phyloP scores from a whole-genome alignment of 164 flowering plant genomes.

The Umbellularia californica region DNA sequence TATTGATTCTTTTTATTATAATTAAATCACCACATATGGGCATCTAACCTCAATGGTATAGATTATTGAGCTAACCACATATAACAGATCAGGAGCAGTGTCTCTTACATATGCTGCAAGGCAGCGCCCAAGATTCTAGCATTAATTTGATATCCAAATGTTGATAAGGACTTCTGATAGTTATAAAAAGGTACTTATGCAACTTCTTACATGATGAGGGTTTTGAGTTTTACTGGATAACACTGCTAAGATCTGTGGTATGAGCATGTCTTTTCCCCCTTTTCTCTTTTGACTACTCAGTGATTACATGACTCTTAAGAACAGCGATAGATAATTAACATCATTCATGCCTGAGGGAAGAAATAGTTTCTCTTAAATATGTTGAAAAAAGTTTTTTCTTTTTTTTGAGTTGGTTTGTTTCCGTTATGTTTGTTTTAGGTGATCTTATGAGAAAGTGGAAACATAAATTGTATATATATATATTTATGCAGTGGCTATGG shows the following conservation, averaged over 20 bases:
- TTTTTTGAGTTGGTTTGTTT: not conserved
- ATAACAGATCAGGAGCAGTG: not conserved
- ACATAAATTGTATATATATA: not conserved
- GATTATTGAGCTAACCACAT: not conserved
- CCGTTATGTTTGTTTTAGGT: not conserved
- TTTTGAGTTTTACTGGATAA: not conserved
- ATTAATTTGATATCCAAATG: not conserved
- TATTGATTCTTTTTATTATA: not conserved
- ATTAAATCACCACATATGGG: not conserved
- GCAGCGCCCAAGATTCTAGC: not conserved
- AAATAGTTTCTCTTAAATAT: not conserved
- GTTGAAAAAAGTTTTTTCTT: not conserved
- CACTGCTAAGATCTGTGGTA: not conserved
- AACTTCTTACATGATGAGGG: not conserved
- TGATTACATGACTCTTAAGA: not conserved
- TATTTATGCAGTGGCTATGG: constrained; percentile 83
- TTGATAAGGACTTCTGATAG: no score
- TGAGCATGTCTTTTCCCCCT: not conserved
- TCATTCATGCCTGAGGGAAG: not conserved
- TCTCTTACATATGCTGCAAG: not conserved
- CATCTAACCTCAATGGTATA: not conserved
- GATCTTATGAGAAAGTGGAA: not conserved
- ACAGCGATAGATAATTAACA: no score
- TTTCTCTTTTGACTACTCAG: not conserved
- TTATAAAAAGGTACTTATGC: no score